Conservation (phyloP, 805 yeast genomes). For the Cyberlindnera misumaiensis region DNA sequence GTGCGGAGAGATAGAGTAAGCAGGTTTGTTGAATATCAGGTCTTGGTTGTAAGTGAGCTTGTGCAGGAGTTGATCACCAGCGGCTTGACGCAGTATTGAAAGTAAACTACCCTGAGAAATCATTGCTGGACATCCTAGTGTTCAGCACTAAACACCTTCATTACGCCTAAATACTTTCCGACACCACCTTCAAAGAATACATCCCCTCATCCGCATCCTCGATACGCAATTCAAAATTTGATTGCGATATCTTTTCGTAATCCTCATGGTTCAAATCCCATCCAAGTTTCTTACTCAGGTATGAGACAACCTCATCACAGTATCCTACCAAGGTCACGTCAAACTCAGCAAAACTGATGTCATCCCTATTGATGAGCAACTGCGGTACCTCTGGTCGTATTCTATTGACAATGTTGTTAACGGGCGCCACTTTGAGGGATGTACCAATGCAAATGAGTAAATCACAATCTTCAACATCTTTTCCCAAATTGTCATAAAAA, state of each 20-base stretch:
- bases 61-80: too few relatives aligned
- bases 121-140: too few relatives aligned
- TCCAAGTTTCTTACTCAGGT: slow-evolving; percentile 46
- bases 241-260: slow-evolving; percentile 30
- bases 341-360: slow-evolving; percentile 68
- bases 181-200: too few relatives aligned
- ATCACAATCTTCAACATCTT: slow-evolving; percentile 67
- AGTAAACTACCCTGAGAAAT: too few relatives aligned
- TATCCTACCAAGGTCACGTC: slow-evolving; percentile 72
- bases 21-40: too few relatives aligned
- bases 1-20: too few relatives aligned
- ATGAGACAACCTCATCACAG: slow-evolving; percentile 77
- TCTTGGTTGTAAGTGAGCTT: too few relatives aligned
- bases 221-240: too few relatives aligned
- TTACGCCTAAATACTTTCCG: too few relatives aligned
- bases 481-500: slow-evolving; percentile 53
- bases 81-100: too few relatives aligned
- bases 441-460: slow-evolving; percentile 82
- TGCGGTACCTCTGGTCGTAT: slow-evolving; percentile 75
- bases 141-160: too few relatives aligned
- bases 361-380: slow-evolving; percentile 70
- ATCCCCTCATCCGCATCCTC: too few relatives aligned
- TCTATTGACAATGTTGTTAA: slow-evolving; percentile 75
- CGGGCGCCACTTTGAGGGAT: slow-evolving; percentile 88
- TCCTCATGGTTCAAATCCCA: slow-evolving; percentile 59